Evolutionary conservation across 2,329 filamentous ascomycete species (phyloP), one percentile per base, ranked within the genome.

Genomic region (Aspergillus ochraceus): DNA sequence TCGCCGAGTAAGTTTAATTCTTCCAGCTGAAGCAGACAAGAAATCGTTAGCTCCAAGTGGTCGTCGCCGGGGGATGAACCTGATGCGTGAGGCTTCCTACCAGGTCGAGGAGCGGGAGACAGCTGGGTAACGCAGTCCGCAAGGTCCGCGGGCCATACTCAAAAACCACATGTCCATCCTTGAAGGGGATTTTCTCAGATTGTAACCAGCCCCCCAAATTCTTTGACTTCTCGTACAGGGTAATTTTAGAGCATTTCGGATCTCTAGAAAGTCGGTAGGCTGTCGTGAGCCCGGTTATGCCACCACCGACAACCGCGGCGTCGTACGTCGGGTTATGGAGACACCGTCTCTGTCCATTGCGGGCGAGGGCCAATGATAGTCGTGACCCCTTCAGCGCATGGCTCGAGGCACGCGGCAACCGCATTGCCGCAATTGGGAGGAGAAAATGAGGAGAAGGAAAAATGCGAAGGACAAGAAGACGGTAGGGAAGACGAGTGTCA

Each of bases 71-170:
- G 30, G 32, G 4, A 24, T 14, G 49, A 14, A 19, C 4, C 5
- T 20, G 36, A 52, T 51, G 11, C 4, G 51, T 10, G 20, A 32
- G 20, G 46, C 22, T 14, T 61, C 84, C 68, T 78, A 94, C 90
- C 80, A 96, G 75, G 65, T 90, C 86, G 58, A 88, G 85, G 11
- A 92, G 85, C 39, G 90, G 80, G 39, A 89, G 73, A 57, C 89
- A 88, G 68, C 88, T 86, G 61, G 82, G 75, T 60, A 66, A 72
- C 64, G 73, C 81, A 64, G 76, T 85, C 59, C 90, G 83, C 66
- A 97, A 77, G 56, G 91, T 91, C 68, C 94, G 85, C 22, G 95
- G 91, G 0, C 94, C 95, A 66, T 86, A 85, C 78, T 99, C 94
- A 69, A 98, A 92, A 29, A 90, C 76, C 36, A 97, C 84, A 52